Percentiles rank a stretch among this genome's conserved stretches.
Conservation (phyloP, 2,329 filamentous ascomycete genomes). For the Pseudocercospora crystallina region DNA sequence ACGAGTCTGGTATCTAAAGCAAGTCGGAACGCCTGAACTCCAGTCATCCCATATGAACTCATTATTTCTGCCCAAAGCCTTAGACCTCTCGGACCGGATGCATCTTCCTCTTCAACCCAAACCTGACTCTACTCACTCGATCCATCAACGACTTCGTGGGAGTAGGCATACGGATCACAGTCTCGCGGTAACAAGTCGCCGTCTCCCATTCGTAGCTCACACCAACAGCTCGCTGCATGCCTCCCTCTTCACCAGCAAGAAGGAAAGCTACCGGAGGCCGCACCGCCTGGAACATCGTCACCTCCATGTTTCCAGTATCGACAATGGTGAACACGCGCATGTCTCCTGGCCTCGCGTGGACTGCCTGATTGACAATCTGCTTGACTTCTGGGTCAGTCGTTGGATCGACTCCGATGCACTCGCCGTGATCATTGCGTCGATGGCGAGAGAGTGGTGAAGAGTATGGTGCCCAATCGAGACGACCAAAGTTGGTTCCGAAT, state of each 20-base stretch:
- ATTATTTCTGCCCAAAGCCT: too few species aligned
- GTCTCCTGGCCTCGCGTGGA: slow-evolving; percentile 6
- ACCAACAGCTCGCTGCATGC: slow-evolving; percentile 10
- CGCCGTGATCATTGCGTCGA: slow-evolving; percentile 5
- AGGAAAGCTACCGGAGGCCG: slow-evolving; percentile 9
- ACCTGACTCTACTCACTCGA: slow-evolving; percentile 1
- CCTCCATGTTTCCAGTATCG: slow-evolving; percentile 13
- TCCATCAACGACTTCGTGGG: slow-evolving; percentile 8
- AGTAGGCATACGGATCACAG: slow-evolving; percentile 11
- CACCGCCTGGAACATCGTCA: slow-evolving; percentile 10
- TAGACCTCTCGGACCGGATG: not conserved
- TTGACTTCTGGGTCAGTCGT: slow-evolving; percentile 8
- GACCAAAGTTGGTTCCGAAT: slow-evolving; percentile 38
- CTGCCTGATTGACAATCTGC: not conserved
- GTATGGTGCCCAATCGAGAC: slow-evolving; percentile 37
- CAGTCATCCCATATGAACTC: too few species aligned
- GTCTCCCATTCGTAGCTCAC: slow-evolving; percentile 12
- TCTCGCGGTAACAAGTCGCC: slow-evolving; percentile 9
- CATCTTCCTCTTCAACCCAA: slow-evolving; percentile 7
- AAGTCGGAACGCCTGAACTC: too few species aligned
- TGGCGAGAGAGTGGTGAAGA: slow-evolving; percentile 11
- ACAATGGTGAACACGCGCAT: slow-evolving; percentile 10
- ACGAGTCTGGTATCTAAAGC: too few species aligned
- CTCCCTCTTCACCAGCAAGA: slow-evolving; percentile 10
- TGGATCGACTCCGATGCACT: slow-evolving; percentile 13